Percentiles rank a stretch among this genome's conserved stretches.
Conservation (phyloP, 2,329 filamentous ascomycete genomes). For the Lachnellula cervina region DNA sequence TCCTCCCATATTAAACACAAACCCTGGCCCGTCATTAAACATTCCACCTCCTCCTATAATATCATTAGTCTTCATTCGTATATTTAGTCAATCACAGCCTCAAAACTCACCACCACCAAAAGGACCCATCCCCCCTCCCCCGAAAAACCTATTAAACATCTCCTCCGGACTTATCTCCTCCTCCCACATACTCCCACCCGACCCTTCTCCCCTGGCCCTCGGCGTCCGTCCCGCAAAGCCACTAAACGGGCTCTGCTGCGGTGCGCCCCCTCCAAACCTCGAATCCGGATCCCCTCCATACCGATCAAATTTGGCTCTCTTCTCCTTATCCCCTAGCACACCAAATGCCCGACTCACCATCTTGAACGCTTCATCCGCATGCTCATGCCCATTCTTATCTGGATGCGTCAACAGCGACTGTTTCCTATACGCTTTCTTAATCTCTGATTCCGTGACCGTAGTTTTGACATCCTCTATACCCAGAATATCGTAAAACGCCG, state of each 20-base stretch:
- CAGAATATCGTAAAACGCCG: constrained; percentile 94
- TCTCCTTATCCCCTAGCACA: constrained; percentile 87
- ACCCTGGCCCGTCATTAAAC: constrained; percentile 77
- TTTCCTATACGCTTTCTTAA: constrained; percentile 98
- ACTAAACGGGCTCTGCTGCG: constrained; percentile 58
- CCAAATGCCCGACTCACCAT: constrained; percentile 94
- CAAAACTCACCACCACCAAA: constrained; percentile 55
- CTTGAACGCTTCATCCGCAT: constrained; percentile 97
- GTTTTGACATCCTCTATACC: constrained; percentile 60
- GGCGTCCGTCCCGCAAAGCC: constrained; percentile 49
- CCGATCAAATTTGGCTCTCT: constrained; percentile 81
- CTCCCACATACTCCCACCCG: constrained; percentile 63
- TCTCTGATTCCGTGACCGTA: constrained; percentile 71
- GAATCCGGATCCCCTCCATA: constrained; percentile 91
- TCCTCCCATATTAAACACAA: constrained; percentile 92
- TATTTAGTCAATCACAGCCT: constrained; percentile 52
- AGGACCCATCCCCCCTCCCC: constrained; percentile 46
- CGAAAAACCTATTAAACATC: constrained; percentile 96
- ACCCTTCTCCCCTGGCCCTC: constrained; percentile 23
- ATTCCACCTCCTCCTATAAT: constrained; percentile 37
- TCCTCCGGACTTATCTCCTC: constrained; percentile 95
- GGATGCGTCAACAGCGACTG: constrained; percentile 91
- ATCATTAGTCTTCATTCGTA: constrained; percentile 11
- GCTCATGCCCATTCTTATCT: constrained; percentile 95
- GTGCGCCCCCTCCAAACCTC: constrained; percentile 62